Evolutionary conservation across 2,329 filamentous ascomycete species (phyloP).

Genomic region (Penicillium brasilianum): DNA sequence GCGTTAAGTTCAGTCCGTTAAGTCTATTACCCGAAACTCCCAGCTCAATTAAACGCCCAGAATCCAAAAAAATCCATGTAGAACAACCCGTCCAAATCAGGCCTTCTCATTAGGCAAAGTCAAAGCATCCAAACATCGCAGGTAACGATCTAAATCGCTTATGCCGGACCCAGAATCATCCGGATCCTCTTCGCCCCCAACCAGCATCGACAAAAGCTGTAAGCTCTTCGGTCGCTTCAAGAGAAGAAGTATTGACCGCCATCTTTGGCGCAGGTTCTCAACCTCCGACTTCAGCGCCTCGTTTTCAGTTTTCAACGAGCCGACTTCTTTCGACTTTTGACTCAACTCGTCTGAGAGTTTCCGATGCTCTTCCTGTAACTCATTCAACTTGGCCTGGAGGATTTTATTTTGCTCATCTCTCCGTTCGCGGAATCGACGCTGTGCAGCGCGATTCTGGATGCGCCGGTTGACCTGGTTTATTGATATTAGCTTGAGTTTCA

Average conservation of each 20-base stretch:
- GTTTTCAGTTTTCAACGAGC: not conserved
- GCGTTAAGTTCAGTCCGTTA: not conserved
- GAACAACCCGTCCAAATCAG: too few relatives aligned
- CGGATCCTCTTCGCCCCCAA: not conserved
- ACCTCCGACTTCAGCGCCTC: not conserved
- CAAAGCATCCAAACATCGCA: not conserved
- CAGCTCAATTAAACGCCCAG: not conserved
- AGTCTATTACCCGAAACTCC: not conserved
- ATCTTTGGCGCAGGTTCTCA: not conserved
- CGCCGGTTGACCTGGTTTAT: not conserved
- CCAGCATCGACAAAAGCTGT: conserved; percentile 4
- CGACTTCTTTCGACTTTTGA: not conserved
- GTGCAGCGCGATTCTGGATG: conserved; percentile 4
- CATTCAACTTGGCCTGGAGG: not conserved
- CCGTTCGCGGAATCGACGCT: conserved; percentile 7
- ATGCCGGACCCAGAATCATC: not conserved
- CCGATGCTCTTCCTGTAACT: not conserved
- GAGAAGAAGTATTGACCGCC: conserved; percentile 3
- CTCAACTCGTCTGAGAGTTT: not conserved
- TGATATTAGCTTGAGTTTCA: not conserved
- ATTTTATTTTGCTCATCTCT: not conserved
- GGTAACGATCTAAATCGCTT: not conserved
- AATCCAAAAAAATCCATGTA: too few relatives aligned
- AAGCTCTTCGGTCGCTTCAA: conserved; percentile 3
- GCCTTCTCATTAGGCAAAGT: not conserved